These are phyloP conservation scores for Chionographis japonica DNA, from an alignment of 106 monocot species.

Conservation along the genomic window DNA sequence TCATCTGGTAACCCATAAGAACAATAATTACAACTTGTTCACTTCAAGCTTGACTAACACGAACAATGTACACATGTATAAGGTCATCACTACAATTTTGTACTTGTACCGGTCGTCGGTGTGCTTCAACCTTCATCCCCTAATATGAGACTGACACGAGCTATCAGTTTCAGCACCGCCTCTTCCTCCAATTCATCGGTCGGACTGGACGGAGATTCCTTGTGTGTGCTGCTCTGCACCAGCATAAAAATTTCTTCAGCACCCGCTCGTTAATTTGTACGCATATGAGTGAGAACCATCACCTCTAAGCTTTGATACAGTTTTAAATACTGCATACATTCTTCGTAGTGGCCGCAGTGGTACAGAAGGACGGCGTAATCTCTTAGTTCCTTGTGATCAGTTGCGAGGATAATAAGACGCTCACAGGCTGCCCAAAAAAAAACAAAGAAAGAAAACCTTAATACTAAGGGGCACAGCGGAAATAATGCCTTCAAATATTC, in stretches of 20 bases:
- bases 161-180: slow-evolving; percentile 2
- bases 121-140: slow-evolving; percentile 14
- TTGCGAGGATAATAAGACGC: slow-evolving; percentile 14
- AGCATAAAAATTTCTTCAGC: neutral
- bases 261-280: neutral
- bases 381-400: slow-evolving; percentile 10
- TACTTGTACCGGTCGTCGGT: neutral
- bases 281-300: neutral
- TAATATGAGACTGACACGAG: slow-evolving; percentile 15
- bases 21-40: no score
- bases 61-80: no score
- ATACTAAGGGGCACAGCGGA: neutral
- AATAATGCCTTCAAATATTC: no score
- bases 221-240: neutral
- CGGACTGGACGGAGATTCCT: neutral
- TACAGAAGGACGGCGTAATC: slow-evolving; percentile 22
- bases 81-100: no score
- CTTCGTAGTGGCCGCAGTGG: slow-evolving; percentile 18
- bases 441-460: neutral
- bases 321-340: slow-evolving; percentile 17
- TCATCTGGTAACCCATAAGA: no score
- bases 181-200: slow-evolving; percentile 14
- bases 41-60: no score
- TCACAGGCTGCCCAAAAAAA: slow-evolving; percentile 23
- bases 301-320: slow-evolving; percentile 18